phyloP scores from a whole-genome alignment of 495 filamentous ascomycete species.

The Cudoniella acicularis region DNA sequence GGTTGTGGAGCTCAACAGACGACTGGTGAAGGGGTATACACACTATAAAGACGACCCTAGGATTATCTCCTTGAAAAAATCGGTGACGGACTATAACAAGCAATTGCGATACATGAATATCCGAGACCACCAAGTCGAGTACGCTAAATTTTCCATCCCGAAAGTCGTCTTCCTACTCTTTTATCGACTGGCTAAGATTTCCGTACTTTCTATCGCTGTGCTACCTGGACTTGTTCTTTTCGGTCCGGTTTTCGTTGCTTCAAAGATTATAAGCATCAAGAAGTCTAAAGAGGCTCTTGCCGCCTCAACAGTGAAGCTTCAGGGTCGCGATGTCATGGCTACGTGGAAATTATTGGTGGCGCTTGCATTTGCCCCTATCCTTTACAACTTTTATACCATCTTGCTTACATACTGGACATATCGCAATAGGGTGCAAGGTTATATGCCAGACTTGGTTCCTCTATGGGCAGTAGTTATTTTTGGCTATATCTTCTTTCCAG shows the following conservation, averaged over 20 bases:
- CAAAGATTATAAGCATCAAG: conserved; percentile 82
- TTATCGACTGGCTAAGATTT: conserved; percentile 75
- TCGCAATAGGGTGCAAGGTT: conserved; percentile 73
- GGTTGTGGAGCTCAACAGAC: conserved; percentile 93
- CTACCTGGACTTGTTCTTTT: conserved; percentile 87
- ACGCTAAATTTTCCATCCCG: conserved; percentile 74
- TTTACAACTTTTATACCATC: conserved; percentile 78
- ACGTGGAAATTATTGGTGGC: conserved; percentile 98
- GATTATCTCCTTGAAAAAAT: conserved; percentile 72
- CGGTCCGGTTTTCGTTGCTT: conserved; percentile 82
- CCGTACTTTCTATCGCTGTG: conserved; percentile 72
- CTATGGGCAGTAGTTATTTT: conserved; percentile 70
- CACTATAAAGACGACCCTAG: conserved; percentile 89
- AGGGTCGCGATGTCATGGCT: conserved; percentile 92
- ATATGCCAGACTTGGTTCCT: conserved; percentile 74
- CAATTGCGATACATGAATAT: conserved; percentile 81
- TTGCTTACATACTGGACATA: conserved; percentile 75
- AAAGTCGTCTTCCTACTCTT: conserved; percentile 73
- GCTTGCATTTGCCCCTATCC: conserved; percentile 77
- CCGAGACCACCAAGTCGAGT: conserved; percentile 93
- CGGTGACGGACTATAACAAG: conserved; percentile 83
- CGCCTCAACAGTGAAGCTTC: conserved; percentile 88
- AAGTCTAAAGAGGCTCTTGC: conserved; percentile 91
- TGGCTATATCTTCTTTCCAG: conserved; percentile 76
- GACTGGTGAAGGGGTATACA: conserved; percentile 86